Evolutionary conservation across 306 rosid species (phyloP).

Genomic region (Fragaria ananassa): DNA sequence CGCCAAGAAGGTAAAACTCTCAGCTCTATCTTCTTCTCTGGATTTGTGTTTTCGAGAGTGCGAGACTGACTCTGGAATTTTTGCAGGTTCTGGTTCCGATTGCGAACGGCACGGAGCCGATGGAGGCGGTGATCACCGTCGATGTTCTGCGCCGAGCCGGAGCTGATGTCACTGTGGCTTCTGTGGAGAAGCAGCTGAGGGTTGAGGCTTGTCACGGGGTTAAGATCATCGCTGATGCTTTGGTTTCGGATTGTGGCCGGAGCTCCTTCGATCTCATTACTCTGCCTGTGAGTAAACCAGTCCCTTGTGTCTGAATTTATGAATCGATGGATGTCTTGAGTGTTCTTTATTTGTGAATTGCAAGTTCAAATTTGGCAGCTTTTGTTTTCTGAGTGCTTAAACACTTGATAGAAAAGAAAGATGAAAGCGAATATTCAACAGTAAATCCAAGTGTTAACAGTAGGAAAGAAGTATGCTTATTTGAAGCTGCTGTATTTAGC

Average conservation of each 20-base stretch:
- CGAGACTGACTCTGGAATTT: background rate
- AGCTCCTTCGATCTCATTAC: constrained; percentile 69
- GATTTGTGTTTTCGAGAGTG: background rate
- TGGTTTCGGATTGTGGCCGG: constrained; percentile 50
- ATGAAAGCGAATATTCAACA: too few relatives aligned
- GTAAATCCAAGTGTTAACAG: too few relatives aligned
- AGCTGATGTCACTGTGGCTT: constrained; percentile 83
- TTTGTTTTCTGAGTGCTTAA: constrained; percentile 8
- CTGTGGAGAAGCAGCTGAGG: constrained; percentile 54
- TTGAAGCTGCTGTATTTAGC: background rate
- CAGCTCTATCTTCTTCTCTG: background rate
- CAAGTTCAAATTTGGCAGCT: background rate
- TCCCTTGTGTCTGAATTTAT: background rate
- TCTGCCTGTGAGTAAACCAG: constrained; percentile 50
- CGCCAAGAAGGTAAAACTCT: constrained; percentile 14
- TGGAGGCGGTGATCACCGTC: constrained; percentile 77
- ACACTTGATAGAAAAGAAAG: background rate
- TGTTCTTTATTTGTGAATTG: background rate
- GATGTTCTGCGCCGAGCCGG: constrained; percentile 92
- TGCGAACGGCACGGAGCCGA: constrained; percentile 87
- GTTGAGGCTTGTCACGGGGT: constrained; percentile 69
- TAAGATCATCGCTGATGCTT: constrained; percentile 72
- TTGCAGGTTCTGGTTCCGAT: constrained; percentile 73
- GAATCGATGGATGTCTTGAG: background rate
- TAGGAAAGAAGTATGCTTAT: too few relatives aligned